phyloP scores from a whole-genome alignment of 73 alveolate species.

The Symbiodinium natans region DNA sequence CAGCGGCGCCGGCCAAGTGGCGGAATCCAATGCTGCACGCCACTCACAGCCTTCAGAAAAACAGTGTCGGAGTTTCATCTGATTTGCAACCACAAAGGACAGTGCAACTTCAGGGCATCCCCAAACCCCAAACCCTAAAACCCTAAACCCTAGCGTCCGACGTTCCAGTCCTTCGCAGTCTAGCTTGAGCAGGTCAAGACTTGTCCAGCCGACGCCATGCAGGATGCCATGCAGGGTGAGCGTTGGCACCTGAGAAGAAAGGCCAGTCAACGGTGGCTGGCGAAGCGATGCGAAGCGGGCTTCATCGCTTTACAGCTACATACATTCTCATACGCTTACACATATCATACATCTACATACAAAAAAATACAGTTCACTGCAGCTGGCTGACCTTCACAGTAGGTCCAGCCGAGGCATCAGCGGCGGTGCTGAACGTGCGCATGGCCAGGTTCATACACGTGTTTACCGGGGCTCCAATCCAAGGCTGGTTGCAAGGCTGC shows the following conservation, averaged over 20 bases:
- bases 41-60: no score
- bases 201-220: background rate
- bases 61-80: no score
- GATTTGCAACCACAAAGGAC: no score
- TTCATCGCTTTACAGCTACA: background rate
- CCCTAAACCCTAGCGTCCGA: no score
- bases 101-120: no score
- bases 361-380: no score
- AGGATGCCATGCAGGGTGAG: background rate
- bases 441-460: conserved; percentile 49
- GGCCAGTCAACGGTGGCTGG: background rate
- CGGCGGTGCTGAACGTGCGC: background rate
- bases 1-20: no score
- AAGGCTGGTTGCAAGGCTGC: conserved; percentile 53
- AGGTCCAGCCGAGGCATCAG: background rate
- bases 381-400: conserved; percentile 22
- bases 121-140: no score
- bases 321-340: background rate
- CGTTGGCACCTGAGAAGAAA: conserved; percentile 20
- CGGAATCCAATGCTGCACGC: no score
- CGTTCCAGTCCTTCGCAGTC: conserved; percentile 80
- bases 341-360: no score
- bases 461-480: conserved; percentile 45
- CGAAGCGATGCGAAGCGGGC: background rate
- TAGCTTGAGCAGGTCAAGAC: conserved; percentile 25